Conservation (phyloP, 129 eudicot genomes). For the Pulicaria dysenterica region DNA sequence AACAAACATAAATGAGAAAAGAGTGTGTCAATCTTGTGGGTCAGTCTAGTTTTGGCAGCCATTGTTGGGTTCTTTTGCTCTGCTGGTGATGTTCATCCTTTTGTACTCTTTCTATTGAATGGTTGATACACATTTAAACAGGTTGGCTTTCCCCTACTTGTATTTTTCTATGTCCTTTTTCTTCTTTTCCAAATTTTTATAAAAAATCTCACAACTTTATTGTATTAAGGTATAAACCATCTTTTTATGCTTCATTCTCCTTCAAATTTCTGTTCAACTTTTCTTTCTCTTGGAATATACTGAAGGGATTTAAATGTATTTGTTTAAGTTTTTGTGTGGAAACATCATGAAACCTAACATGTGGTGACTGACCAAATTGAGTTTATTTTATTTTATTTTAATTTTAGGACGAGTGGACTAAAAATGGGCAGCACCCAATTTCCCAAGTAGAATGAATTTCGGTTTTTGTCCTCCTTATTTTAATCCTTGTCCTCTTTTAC, state of each 20-base stretch:
- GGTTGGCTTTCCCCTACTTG: constrained; percentile 32
- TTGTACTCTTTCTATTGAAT: constrained; percentile 35
- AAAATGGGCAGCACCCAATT: constrained; percentile 38
- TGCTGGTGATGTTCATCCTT: constrained; percentile 37
- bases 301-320: constrained; percentile 4
- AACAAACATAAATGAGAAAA: constrained; percentile 24
- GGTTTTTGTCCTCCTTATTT: constrained; percentile 11
- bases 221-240: constrained; percentile 27
- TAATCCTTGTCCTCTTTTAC: constrained; percentile 8
- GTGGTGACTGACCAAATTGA: constrained; percentile 40
- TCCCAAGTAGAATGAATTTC: constrained; percentile 25
- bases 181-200: constrained; percentile 1
- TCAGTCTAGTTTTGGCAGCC: constrained; percentile 32
- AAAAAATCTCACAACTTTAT: constrained; percentile 16
- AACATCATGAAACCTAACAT: constrained; percentile 36
- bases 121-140: constrained; percentile 33
- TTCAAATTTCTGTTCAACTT: constrained; percentile 4
- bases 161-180: constrained; percentile 21
- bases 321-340: constrained; percentile 19
- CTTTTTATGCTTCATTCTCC: constrained; percentile 8
- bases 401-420: constrained; percentile 37
- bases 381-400: constrained; percentile 22
- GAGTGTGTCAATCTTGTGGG: constrained; percentile 35
- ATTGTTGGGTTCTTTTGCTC: constrained; percentile 28
- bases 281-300: constrained; percentile 26